These are phyloP conservation scores for Aspergillus sp. DNA, from an alignment of 2,329 filamentous ascomycete genomes.

Conservation along the genomic window DNA sequence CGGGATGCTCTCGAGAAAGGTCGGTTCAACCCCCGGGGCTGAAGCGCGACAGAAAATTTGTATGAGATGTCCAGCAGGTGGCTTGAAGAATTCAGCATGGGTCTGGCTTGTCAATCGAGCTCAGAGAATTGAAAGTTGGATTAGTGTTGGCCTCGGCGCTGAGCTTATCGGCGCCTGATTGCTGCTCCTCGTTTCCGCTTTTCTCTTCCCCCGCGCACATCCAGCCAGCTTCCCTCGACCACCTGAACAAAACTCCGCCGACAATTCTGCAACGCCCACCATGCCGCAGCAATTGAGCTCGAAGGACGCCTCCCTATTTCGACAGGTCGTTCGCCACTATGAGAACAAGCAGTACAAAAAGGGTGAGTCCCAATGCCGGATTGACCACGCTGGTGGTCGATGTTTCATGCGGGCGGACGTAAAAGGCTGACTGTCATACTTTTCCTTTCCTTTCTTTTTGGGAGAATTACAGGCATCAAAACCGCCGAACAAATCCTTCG, in stretches of 20 bases:
- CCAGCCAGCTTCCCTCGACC: conserved; percentile 30
- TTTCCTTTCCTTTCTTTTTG: conserved; percentile 17
- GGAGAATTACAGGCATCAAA: conserved; percentile 68
- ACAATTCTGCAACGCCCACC: conserved; percentile 32
- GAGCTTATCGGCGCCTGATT: conserved; percentile 23
- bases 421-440: conserved; percentile 21
- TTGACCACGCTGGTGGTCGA: conserved; percentile 10
- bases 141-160: conserved; percentile 3
- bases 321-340: conserved; percentile 91
- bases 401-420: conserved; percentile 9
- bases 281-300: conserved; percentile 56
- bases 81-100: conserved; percentile 4
- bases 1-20: conserved; percentile 7
- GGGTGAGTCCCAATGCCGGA: conserved; percentile 44
- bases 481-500: conserved; percentile 93
- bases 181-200: conserved; percentile 10
- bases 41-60: neutral
- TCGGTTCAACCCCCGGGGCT: neutral
- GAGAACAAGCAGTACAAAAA: conserved; percentile 99
- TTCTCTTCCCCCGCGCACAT: conserved; percentile 36
- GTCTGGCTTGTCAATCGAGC: neutral
- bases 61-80: neutral
- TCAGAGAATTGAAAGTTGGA: neutral
- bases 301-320: conserved; percentile 93
- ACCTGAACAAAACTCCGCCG: conserved; percentile 21